phyloP scores from a whole-genome alignment of 73 alveolate species.

The Breviolum minutum region DNA sequence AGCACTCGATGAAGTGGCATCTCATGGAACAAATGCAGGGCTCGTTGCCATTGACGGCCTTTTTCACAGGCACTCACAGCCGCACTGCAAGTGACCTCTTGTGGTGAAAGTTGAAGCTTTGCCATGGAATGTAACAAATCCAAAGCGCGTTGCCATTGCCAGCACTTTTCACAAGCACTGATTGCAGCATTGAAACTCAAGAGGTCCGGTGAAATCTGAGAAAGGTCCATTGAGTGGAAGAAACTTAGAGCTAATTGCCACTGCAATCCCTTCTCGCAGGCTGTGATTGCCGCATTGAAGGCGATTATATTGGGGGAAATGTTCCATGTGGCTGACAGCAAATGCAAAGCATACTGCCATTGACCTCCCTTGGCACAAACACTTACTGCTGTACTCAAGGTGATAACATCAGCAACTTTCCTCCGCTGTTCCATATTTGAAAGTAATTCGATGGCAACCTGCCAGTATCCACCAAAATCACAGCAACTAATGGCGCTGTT shows the following conservation, averaged over 20 bases:
- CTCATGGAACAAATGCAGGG: constrained; percentile 3
- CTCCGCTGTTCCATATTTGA: not conserved
- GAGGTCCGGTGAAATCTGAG: not conserved
- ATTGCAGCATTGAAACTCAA: constrained; percentile 29
- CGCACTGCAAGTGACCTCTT: constrained; percentile 1
- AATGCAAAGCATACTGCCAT: constrained; percentile 30
- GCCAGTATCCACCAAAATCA: constrained; percentile 43
- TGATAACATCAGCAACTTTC: not conserved
- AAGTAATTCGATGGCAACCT: constrained; percentile 6
- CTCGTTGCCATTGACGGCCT: constrained; percentile 38
- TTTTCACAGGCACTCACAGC: constrained; percentile 43
- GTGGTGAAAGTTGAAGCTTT: not conserved
- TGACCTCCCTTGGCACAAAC: constrained; percentile 39
- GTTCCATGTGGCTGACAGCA: not conserved
- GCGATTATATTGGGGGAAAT: not conserved
- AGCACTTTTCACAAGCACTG: constrained; percentile 37
- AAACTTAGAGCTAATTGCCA: constrained; percentile 22
- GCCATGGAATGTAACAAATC: not conserved
- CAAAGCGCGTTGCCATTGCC: constrained; percentile 32
- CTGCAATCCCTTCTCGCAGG: constrained; percentile 40
- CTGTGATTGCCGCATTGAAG: constrained; percentile 50
- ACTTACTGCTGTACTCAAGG: constrained; percentile 1
- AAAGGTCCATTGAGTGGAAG: not conserved
- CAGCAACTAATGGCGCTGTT: constrained; percentile 34
- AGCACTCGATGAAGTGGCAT: not conserved